These are phyloP conservation scores for Chaetoscypha palmicola DNA, from an alignment of 2,329 filamentous ascomycete species.

Conservation along the genomic window DNA sequence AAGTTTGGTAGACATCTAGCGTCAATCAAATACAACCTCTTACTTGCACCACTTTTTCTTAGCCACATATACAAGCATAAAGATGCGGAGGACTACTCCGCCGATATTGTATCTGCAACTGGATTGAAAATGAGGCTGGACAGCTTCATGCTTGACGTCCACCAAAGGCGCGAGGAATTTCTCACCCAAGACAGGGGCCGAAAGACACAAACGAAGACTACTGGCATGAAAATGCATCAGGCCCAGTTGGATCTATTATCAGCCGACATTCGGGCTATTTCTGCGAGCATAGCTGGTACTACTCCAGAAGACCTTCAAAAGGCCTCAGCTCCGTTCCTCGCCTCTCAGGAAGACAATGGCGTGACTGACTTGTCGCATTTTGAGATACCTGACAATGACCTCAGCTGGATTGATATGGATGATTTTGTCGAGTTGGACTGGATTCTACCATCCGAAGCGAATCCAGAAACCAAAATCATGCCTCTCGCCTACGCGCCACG, in stretches of 20 bases:
- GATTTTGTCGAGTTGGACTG: slow-evolving; percentile 98
- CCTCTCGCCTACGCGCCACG: slow-evolving; percentile 89
- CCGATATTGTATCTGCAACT: slow-evolving; percentile 77
- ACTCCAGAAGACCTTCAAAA: slow-evolving; percentile 68
- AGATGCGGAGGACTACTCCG: slow-evolving; percentile 77
- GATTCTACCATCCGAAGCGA: slow-evolving; percentile 83
- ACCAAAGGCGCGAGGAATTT: slow-evolving; percentile 90
- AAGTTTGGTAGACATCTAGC: slow-evolving; percentile 95
- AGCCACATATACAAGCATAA: slow-evolving; percentile 99
- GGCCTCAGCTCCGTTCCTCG: slow-evolving; percentile 42
- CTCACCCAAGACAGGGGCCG: slow-evolving; percentile 70
- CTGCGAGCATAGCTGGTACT: slow-evolving; percentile 79
- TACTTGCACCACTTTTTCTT: slow-evolving; percentile 86
- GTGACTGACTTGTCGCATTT: slow-evolving; percentile 77
- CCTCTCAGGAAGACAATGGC: slow-evolving; percentile 47
- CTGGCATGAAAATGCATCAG: slow-evolving; percentile 90
- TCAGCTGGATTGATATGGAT: slow-evolving; percentile 98
- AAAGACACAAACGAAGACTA: slow-evolving; percentile 73
- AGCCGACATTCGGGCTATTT: slow-evolving; percentile 88
- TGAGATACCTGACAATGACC: slow-evolving; percentile 90
- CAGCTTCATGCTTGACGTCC: slow-evolving; percentile 94
- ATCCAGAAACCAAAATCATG: slow-evolving; percentile 89
- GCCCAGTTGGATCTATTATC: slow-evolving; percentile 87
- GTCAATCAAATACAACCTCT: slow-evolving; percentile 96
- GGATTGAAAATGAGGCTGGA: slow-evolving; percentile 95